A percentile compares a stretch with the other conserved stretches of the same genome.
phyloP scores from a whole-genome alignment of 2,329 filamentous ascomycete genomes.

The Nectriaceae sp. region DNA sequence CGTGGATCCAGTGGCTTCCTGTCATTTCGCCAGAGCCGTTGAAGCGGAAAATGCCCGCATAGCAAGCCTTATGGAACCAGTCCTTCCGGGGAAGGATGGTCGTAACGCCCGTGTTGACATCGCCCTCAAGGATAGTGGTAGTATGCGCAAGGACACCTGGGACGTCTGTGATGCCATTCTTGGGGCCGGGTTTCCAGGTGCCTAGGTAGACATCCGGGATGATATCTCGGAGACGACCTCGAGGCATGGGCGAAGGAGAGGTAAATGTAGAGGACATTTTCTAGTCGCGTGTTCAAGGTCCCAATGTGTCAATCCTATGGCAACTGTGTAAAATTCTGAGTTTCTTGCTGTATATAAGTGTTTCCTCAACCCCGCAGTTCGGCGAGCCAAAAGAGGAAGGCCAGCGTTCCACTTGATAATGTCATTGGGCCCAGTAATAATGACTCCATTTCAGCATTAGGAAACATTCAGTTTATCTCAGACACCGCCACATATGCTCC shows the following conservation, averaged over 20 bases:
- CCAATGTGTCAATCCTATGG: too few relatives aligned
- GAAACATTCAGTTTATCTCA: too few relatives aligned
- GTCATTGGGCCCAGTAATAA: too few relatives aligned
- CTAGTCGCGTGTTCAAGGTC: too few relatives aligned
- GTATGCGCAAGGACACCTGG: conserved; percentile 45
- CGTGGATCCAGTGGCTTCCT: conserved; percentile 60
- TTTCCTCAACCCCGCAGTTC: too few relatives aligned
- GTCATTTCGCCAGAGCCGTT: conserved; percentile 66
- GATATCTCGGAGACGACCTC: conserved; percentile 36
- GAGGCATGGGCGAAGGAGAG: too few relatives aligned
- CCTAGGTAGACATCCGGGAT: conserved; percentile 44
- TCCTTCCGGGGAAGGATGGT: conserved; percentile 43
- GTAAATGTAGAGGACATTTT: background rate
- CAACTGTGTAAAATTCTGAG: too few relatives aligned
- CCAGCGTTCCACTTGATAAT: too few relatives aligned
- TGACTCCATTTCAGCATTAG: too few relatives aligned
- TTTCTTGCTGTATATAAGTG: too few relatives aligned
- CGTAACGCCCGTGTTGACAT: conserved; percentile 47
- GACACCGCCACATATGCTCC: too few relatives aligned
- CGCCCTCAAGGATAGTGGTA: conserved; percentile 36
- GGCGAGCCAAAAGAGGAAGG: too few relatives aligned
- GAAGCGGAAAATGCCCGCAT: conserved; percentile 58
- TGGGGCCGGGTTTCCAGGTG: conserved; percentile 41
- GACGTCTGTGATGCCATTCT: conserved; percentile 49
- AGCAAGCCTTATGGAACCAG: conserved; percentile 42